Conservation (phyloP, 163 green algal species). For the Chloroidium sp. region DNA sequence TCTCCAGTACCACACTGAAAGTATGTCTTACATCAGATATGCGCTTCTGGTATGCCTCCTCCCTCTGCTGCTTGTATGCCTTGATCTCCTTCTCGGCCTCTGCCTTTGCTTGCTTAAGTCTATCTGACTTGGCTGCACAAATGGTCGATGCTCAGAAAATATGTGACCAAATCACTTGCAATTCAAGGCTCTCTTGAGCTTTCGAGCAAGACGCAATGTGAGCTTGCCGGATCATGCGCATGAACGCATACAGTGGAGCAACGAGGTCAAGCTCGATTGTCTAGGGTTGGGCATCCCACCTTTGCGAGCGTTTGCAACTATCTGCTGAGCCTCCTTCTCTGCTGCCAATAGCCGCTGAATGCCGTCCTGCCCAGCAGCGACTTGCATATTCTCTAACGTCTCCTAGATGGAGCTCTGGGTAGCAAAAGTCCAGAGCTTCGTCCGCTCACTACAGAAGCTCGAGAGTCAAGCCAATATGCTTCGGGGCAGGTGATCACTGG, state of each 20-base stretch:
- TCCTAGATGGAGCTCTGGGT: no score
- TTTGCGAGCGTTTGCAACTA: slow-evolving; percentile 71
- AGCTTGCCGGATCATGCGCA: background rate
- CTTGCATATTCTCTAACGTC: slow-evolving; percentile 41
- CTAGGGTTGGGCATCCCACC: slow-evolving; percentile 26
- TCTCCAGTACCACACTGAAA: background rate
- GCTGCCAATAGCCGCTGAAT: slow-evolving; percentile 81
- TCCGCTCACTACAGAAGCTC: no score
- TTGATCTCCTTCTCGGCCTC: slow-evolving; percentile 81
- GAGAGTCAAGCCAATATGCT: no score
- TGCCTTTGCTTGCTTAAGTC: slow-evolving; percentile 76
- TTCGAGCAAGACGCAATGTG: background rate
- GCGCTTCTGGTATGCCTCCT: slow-evolving; percentile 72
- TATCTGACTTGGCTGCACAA: slow-evolving; percentile 62
- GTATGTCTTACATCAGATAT: slow-evolving; percentile 42
- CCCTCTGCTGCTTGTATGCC: slow-evolving; percentile 65
- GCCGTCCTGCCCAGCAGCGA: slow-evolving; percentile 59
- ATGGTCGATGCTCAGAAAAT: background rate
- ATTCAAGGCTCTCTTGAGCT: background rate
- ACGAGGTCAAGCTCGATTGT: background rate
- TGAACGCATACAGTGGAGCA: background rate
- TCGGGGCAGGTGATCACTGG: no score
- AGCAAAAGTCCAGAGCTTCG: no score
- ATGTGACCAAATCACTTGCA: background rate
- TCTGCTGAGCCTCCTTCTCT: slow-evolving; percentile 74